Base-by-base conservation (phyloP, 495 filamentous ascomycete species). In the Penicillium manginii region DNA sequence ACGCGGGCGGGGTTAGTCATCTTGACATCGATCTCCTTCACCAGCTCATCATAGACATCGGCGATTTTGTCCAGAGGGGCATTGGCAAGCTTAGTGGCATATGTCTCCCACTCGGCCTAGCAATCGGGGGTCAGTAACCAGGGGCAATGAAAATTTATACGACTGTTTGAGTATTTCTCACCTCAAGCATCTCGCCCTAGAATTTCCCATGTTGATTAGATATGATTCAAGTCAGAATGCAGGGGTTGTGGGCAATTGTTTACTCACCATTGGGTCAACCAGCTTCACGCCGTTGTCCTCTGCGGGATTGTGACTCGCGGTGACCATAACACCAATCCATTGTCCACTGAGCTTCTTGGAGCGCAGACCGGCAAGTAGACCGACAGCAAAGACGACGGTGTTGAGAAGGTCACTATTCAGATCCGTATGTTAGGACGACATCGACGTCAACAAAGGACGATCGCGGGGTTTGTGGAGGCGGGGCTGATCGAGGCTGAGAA, bases 271-370 rank as follows among this genome's bases (percentile, higher is more conserved):
- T 12, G 94, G 94, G 74, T 99, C 94, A 61, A 99, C 90, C 61
- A 99, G 83, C 83, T 99, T 99, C 63, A 99, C 91, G 52, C 94
- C 94, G 78, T 99, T 99, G 76, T 99, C 94, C 66, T 88, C 87
- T 3, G 96, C 91, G 37, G 91, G 91, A 76, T 99, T 99, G 83
- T 99, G 94, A 64, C 91, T 96, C 33, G 94, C 94, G 61, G 94
- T 99, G 72, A 99, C 92, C 94, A 99, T 98, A 51, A 99, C 85
- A 71, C 94, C 94, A 70, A 99, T 96, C 65, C 90, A 89, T 78
- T 93, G 89, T 58, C 91, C 88, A 67, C 87, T 87, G 50, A 93
- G 83, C 71, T 92, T 93, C 69, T 90, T 91, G 40, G 91, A 97
- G 37, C 94, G 90, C n/a, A 98, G 83, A 48, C 90, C 86, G 40